These are phyloP conservation scores for Lentinula boryana DNA, from an alignment of 768 basidiomycete genomes.

Conservation along the genomic window DNA sequence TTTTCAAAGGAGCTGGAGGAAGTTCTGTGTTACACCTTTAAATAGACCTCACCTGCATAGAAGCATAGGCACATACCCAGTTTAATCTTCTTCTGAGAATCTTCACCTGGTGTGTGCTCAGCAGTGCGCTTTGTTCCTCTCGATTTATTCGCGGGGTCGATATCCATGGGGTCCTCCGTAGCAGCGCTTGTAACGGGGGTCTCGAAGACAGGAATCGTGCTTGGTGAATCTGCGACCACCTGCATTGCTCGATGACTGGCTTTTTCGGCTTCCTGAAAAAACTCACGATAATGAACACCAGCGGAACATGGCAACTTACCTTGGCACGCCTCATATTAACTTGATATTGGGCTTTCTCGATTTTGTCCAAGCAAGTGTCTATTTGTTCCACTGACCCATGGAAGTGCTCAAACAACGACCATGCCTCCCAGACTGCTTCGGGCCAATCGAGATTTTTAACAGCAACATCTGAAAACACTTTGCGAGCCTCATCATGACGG, in stretches of 20 bases:
- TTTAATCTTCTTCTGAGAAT: slow-evolving; percentile 51
- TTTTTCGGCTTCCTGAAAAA: slow-evolving; percentile 56
- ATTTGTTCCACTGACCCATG: slow-evolving; percentile 69
- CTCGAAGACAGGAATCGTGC: slow-evolving; percentile 24
- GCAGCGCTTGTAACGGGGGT: slow-evolving; percentile 14
- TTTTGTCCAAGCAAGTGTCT: slow-evolving; percentile 53
- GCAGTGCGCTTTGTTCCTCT: slow-evolving; percentile 57
- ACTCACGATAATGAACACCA: neutral
- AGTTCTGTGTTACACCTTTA: slow-evolving; percentile 27
- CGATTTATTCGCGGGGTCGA: slow-evolving; percentile 27
- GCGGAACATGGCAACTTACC: slow-evolving; percentile 30
- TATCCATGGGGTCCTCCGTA: slow-evolving; percentile 32
- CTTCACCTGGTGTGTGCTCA: slow-evolving; percentile 39
- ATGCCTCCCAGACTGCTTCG: slow-evolving; percentile 89
- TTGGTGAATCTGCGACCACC: slow-evolving; percentile 31
- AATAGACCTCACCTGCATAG: neutral
- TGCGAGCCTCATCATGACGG: slow-evolving; percentile 54
- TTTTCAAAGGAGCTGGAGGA: slow-evolving; percentile 47
- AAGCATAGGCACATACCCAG: slow-evolving; percentile 37
- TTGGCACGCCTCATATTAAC: slow-evolving; percentile 59
- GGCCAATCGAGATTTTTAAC: slow-evolving; percentile 88
- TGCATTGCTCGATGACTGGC: slow-evolving; percentile 47
- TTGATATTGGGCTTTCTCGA: slow-evolving; percentile 59
- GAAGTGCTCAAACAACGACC: slow-evolving; percentile 81
- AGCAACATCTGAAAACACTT: slow-evolving; percentile 59